These are phyloP conservation scores for Exophiala aquamarina DNA, from an alignment of 2,329 filamentous ascomycete genomes.

Conservation along the genomic window DNA sequence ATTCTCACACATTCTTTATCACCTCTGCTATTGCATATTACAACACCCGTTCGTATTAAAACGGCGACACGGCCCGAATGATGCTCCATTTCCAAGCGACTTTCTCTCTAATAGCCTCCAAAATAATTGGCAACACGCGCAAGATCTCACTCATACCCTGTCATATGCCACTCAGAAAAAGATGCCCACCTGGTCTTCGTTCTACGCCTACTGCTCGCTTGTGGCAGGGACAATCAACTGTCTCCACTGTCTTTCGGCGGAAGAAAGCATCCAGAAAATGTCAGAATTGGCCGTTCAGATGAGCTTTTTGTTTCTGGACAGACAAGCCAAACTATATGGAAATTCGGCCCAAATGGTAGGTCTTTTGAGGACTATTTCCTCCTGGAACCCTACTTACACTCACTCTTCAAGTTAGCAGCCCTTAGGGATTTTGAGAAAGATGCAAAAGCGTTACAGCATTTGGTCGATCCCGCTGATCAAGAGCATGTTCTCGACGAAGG, in stretches of 20 bases:
- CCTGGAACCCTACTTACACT: neutral
- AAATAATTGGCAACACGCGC: conserved; percentile 33
- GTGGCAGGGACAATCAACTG: conserved; percentile 27
- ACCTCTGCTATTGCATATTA: conserved; percentile 37
- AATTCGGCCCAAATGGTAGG: conserved; percentile 3
- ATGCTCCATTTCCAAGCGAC: conserved; percentile 32
- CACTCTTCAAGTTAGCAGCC: neutral
- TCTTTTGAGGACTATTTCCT: neutral
- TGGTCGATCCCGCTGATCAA: neutral
- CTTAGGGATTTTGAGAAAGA: neutral
- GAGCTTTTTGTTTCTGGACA: neutral
- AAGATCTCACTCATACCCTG: conserved; percentile 31
- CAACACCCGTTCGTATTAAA: conserved; percentile 38
- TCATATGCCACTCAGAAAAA: conserved; percentile 24
- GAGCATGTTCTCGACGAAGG: neutral
- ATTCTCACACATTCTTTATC: conserved; percentile 36
- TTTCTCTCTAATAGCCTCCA: conserved; percentile 32
- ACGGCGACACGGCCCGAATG: conserved; percentile 28
- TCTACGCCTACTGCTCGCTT: conserved; percentile 35
- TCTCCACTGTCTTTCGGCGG: conserved; percentile 3
- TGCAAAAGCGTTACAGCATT: neutral
- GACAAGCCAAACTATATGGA: neutral
- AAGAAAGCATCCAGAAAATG: neutral
- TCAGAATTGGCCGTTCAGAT: neutral
- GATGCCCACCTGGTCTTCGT: conserved; percentile 30